A percentile compares a stretch with the other conserved stretches of the same genome.
Evolutionary conservation across 768 basidiomycete genomes (phyloP).

Genomic region (Suillus ampliporus): DNA sequence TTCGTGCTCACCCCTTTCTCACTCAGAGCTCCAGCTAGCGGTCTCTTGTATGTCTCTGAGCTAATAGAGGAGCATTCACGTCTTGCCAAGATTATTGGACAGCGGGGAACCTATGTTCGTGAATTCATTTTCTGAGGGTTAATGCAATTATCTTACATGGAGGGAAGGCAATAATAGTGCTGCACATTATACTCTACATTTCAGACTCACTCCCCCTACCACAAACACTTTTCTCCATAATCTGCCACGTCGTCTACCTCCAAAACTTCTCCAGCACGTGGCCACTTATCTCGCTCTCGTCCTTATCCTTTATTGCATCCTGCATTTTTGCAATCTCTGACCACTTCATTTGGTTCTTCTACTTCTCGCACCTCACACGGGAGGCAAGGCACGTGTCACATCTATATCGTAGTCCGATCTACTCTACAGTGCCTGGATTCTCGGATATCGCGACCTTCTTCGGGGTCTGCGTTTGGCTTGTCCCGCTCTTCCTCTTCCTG

Average conservation of each 20-base stretch:
- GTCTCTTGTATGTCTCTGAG: conserved; percentile 91
- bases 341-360: conserved; percentile 97
- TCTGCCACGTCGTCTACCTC: conserved; percentile 88
- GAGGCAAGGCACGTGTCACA: conserved; percentile 59
- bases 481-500: conserved; percentile 93
- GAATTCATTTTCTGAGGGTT: conserved; percentile 5
- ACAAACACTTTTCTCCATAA: conserved; percentile 78
- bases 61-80: conserved; percentile 93
- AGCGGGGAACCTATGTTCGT: conserved; percentile 87
- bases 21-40: conserved; percentile 68
- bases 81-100: conserved; percentile 80
- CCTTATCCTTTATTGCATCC: conserved; percentile 81
- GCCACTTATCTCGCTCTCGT: conserved; percentile 93
- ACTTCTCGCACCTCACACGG: conserved; percentile 79
- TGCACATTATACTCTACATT: conserved; percentile 80
- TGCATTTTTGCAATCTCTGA: conserved; percentile 85
- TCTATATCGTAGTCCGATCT: conserved; percentile 49
- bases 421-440: conserved; percentile 51
- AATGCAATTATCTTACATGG: conserved; percentile 10
- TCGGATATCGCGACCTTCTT: conserved; percentile 85
- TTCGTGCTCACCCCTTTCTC: conserved; percentile 8
- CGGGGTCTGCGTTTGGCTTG: conserved; percentile 83
- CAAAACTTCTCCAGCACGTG: conserved; percentile 90
- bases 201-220: conserved; percentile 81
- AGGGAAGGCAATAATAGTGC: conserved; percentile 71